Evolutionary conservation across 176 grass and related monocot genomes (phyloP).

Genomic region (Eleusine coracana): DNA sequence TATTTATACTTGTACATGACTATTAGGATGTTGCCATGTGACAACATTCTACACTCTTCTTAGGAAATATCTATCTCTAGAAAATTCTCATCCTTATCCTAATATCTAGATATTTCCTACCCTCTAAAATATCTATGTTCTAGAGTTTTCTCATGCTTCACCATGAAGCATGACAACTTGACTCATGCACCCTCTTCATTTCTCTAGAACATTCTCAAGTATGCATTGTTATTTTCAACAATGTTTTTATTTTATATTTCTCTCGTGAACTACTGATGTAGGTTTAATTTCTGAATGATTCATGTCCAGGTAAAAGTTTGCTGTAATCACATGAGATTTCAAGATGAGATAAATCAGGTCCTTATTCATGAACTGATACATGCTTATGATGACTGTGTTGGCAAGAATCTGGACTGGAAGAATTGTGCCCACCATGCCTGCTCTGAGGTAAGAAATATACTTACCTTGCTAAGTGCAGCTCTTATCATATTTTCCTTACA

Average conservation of each 20-base stretch:
- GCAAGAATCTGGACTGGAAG: constrained; percentile 79
- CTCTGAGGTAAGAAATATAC: constrained; percentile 67
- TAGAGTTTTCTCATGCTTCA: too few relatives aligned
- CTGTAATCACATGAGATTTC: constrained; percentile 61
- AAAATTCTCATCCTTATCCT: too few relatives aligned
- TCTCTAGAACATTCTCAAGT: too few relatives aligned
- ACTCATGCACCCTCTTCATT: too few relatives aligned
- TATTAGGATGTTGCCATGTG: too few relatives aligned
- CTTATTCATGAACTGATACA: constrained; percentile 91
- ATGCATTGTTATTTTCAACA: background rate
- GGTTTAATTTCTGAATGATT: constrained; percentile 26
- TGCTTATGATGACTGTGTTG: constrained; percentile 91
- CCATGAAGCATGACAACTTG: too few relatives aligned
- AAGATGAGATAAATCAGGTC: constrained; percentile 79
- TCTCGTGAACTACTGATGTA: background rate
- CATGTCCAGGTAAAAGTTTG: constrained; percentile 76
- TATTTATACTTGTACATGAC: too few relatives aligned
- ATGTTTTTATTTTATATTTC: constrained; percentile 1
- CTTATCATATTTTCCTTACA: background rate
- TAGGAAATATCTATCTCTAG: too few relatives aligned
- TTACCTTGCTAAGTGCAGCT: constrained; percentile 15
- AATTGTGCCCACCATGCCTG: constrained; percentile 98
- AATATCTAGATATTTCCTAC: too few relatives aligned
- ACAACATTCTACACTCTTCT: too few relatives aligned
- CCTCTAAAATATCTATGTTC: too few relatives aligned